phyloP scores from a whole-genome alignment of 2,329 filamentous ascomycete genomes.

The Ceratocystis huliohia region DNA sequence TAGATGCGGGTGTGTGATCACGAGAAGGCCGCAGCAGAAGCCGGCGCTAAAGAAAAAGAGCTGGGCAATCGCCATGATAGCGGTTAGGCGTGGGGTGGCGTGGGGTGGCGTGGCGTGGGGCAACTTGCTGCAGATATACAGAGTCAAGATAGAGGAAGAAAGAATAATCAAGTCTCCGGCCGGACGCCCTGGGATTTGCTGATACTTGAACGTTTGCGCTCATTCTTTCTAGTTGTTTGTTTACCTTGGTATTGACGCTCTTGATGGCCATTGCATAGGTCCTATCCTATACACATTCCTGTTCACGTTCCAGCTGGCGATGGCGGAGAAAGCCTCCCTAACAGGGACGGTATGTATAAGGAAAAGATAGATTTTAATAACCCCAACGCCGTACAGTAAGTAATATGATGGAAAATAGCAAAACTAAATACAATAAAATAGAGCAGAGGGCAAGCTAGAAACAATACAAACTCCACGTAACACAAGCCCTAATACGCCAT shows the following conservation, averaged over 20 bases:
- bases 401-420: neutral
- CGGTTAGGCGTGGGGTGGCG: neutral
- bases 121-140: too few relatives aligned
- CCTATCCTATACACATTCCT: neutral
- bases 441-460: too few relatives aligned
- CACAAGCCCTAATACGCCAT: neutral
- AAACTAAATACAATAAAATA: neutral
- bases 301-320: neutral
- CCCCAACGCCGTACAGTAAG: neutral
- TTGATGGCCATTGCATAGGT: neutral
- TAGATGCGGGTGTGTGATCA: neutral
- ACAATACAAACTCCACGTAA: neutral
- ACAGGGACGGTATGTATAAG: neutral
- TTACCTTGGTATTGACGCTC: neutral
- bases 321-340: conserved; percentile 2
- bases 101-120: neutral
- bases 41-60: conserved; percentile 9
- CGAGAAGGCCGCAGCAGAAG: conserved; percentile 4
- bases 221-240: too few relatives aligned
- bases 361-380: neutral
- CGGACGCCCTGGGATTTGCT: neutral
- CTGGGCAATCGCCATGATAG: neutral
- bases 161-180: too few relatives aligned
- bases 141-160: too few relatives aligned
- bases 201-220: neutral